phyloP scores from a whole-genome alignment of 441 rosid species.

The Euphorbia corollata region DNA sequence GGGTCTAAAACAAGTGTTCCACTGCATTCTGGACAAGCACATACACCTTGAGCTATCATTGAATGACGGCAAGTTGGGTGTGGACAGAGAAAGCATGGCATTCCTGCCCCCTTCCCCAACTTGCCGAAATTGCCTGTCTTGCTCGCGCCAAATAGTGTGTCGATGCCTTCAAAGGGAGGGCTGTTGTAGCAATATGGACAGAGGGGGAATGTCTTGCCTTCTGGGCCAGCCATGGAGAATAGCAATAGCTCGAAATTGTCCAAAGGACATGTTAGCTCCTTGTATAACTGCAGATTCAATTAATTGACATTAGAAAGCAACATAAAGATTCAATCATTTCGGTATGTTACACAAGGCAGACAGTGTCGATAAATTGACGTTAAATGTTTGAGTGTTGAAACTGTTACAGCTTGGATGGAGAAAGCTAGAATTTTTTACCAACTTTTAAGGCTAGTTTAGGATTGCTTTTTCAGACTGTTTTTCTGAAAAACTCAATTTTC shows the following conservation, averaged over 20 bases:
- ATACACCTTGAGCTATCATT: constrained; percentile 73
- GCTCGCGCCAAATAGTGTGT: constrained; percentile 44
- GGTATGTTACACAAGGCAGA: background rate
- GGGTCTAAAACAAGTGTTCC: constrained; percentile 88
- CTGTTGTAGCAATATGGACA: constrained; percentile 88
- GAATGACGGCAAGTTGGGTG: constrained; percentile 87
- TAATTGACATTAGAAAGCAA: background rate
- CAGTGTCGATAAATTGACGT: background rate
- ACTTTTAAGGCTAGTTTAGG: no score
- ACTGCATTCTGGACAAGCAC: constrained; percentile 89
- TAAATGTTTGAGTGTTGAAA: background rate
- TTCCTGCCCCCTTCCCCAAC: constrained; percentile 68
- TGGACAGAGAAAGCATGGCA: constrained; percentile 91
- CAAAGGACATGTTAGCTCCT: constrained; percentile 83
- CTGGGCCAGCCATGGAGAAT: constrained; percentile 80
- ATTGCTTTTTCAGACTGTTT: no score
- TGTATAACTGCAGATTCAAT: constrained; percentile 57
- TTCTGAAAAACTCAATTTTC: no score
- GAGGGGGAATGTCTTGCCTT: constrained; percentile 84
- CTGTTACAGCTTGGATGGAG: background rate
- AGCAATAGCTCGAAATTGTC: constrained; percentile 86
- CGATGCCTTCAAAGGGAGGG: constrained; percentile 88
- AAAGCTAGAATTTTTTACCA: background rate
- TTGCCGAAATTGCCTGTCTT: constrained; percentile 40
- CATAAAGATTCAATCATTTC: background rate